Base-by-base conservation (phyloP, 495 filamentous ascomycete species). In the Penicillium desertorum region DNA sequence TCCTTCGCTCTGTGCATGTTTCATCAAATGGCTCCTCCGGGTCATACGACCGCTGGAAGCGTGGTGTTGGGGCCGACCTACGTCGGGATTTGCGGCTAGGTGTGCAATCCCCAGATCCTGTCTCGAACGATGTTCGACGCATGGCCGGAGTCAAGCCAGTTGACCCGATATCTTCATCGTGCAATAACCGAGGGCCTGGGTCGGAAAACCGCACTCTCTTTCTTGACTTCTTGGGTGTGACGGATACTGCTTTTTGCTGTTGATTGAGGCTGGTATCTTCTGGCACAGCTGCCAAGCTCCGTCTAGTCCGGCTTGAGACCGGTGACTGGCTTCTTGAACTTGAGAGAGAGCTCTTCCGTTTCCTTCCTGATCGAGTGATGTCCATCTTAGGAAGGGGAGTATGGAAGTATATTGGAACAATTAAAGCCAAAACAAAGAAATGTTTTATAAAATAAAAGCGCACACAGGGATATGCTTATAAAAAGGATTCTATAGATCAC, bases 141-240 rank as follows among this genome's bases (percentile, higher is more conserved):
- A 91, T 73, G 50, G 86, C 80, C 1, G 88, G 88, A 3, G 88
- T 91, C 22, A 92, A 68, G 14, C 88, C 87, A 0, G 87, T 89
- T 2, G 85, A 81, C 42, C 67, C 58, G 22, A 60, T 53, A 6
- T 61, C 57, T 17, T 54, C 58, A 22, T 69, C 65, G 29, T 69
- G 72, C 47, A 67, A 56, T 10, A 55, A 22, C 14, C 66, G 67
- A 29, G 83, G 83, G 4, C 85, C 86, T 5, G 86, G 86, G 51
- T 91, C 86, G 0, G 88, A 90, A 69, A 89, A 89, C 27, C 88
- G 85, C 44, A 88, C 86, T 61, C 78, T 80, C 63, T 90, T 89
- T 61, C 80, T 82, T 11, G 76, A 50, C 61, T 63, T 70, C 43
- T 64, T 68, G 10, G 71, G 71, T 36, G 70, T 76, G 23, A 56